Evolutionary conservation across 768 basidiomycete species (phyloP).

Genomic region (Pisolithus microcarpus): DNA sequence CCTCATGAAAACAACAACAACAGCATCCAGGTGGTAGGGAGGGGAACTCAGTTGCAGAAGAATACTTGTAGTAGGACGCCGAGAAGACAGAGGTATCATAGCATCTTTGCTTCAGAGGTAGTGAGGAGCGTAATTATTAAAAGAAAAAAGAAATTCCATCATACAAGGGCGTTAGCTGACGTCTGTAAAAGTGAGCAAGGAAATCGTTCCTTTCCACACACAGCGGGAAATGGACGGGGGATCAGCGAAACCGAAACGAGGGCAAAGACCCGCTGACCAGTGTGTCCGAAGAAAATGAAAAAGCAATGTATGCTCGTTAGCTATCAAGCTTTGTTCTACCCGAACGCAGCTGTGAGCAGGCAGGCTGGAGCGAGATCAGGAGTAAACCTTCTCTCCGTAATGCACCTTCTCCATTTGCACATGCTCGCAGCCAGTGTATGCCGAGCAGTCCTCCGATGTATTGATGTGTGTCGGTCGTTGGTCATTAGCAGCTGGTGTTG

Average conservation of each 20-base stretch:
- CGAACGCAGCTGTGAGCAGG: background rate
- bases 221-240: too few relatives aligned
- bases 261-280: background rate
- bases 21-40: too few relatives aligned
- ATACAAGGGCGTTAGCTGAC: too few relatives aligned
- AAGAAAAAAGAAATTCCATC: too few relatives aligned
- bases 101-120: too few relatives aligned
- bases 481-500: slow-evolving; percentile 50
- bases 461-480: slow-evolving; percentile 38
- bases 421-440: slow-evolving; percentile 34
- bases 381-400: slow-evolving; percentile 44
- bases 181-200: too few relatives aligned
- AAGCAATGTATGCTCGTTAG: background rate
- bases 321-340: background rate
- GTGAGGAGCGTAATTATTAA: too few relatives aligned
- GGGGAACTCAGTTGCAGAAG: too few relatives aligned
- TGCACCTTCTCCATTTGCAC: slow-evolving; percentile 36
- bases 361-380: slow-evolving; percentile 25
- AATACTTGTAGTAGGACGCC: too few relatives aligned
- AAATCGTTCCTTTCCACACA: too few relatives aligned
- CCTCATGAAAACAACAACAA: too few relatives aligned
- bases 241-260: background rate
- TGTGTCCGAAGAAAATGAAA: background rate
- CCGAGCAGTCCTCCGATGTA: slow-evolving; percentile 36
- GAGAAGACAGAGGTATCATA: too few relatives aligned